Base-by-base conservation (phyloP, 805 yeast species). In the Myxozyma monticola region DNA sequence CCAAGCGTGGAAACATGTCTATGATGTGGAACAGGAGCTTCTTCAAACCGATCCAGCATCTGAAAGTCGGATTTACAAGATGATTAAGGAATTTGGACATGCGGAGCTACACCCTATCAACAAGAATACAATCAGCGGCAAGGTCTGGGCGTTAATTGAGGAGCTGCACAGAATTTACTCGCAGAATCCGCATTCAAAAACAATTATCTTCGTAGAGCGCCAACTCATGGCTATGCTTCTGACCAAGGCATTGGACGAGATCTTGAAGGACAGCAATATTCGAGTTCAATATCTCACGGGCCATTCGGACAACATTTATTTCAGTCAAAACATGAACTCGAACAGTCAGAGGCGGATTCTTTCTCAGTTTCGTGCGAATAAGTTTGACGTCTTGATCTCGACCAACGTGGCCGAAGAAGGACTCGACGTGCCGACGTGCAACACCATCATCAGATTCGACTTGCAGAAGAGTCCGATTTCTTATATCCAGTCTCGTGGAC, bases 361-460 rank as follows among this genome's bases (percentile, higher is more conserved):
- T 12, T 42, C 28, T 30, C 21, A 45, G 17, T 51, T 46, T 25
- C 38, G 46, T 26, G 22, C 25, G 4, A 40, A 48, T 33, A 21
- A 22, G 22, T 37, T 41, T 12, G 44, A 51, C 29, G 17, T 40
- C 18, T 25, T 51, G 10, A 21, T 51, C 29, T 48, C 55, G 14
- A 51, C 55, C 8, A 41, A 45, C 18, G 47, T 51, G 3, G 49
- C 51, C 14, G 55, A 51, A 46, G 55, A 51, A 37, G 55, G 55
- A 9, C 29, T 51, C 10, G 55, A 51, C 24, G 22, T 51, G 12
- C 55, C 55, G 24, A 42, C 40, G 6, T 51, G 55, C 42, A 42
- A 51, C 18, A 9, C 31, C 22, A 40, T 51, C 18, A 21, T 51
- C 17, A 44, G 50, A 37, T 51, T 51, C 33, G 46, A 46, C 21